Evolutionary conservation across 2,329 filamentous ascomycete species (phyloP).

Genomic region (Colletotrichum spaethianum): DNA sequence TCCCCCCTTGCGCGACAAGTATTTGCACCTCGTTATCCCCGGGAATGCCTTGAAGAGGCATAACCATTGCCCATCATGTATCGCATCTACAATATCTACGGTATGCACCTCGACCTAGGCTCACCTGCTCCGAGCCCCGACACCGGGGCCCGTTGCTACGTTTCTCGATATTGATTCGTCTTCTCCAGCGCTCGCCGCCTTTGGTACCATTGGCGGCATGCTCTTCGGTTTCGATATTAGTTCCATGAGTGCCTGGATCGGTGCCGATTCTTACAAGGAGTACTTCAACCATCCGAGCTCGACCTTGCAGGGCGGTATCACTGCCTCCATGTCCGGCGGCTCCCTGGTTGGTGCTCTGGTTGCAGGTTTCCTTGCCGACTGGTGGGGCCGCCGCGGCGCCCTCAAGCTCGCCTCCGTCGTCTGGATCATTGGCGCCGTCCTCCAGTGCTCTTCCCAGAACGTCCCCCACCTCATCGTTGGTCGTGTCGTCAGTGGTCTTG

Average conservation of each 20-base stretch:
- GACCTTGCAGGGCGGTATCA: conserved; percentile 66
- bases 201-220: conserved; percentile 59
- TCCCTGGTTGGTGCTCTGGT: conserved; percentile 65
- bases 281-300: conserved; percentile 65
- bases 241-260: conserved; percentile 71
- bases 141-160: background rate
- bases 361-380: conserved; percentile 65
- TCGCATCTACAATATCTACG: conserved; percentile 55
- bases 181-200: conserved; percentile 52
- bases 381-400: conserved; percentile 60
- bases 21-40: too few species aligned
- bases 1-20: background rate
- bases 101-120: conserved; percentile 42
- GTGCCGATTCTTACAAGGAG: conserved; percentile 63
- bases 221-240: conserved; percentile 71
- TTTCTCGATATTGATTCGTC: background rate
- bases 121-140: background rate
- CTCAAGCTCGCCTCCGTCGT: conserved; percentile 61
- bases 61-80: conserved; percentile 47
- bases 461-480: conserved; percentile 68
- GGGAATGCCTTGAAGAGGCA: background rate
- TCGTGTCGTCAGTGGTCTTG: conserved; percentile 74
- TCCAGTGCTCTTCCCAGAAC: conserved; percentile 72
- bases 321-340: conserved; percentile 65
- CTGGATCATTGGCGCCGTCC: conserved; percentile 71